Evolutionary conservation across 495 filamentous ascomycete species (phyloP), one percentile per base, ranked within the genome.

Genomic region (Penicillium angulare): DNA sequence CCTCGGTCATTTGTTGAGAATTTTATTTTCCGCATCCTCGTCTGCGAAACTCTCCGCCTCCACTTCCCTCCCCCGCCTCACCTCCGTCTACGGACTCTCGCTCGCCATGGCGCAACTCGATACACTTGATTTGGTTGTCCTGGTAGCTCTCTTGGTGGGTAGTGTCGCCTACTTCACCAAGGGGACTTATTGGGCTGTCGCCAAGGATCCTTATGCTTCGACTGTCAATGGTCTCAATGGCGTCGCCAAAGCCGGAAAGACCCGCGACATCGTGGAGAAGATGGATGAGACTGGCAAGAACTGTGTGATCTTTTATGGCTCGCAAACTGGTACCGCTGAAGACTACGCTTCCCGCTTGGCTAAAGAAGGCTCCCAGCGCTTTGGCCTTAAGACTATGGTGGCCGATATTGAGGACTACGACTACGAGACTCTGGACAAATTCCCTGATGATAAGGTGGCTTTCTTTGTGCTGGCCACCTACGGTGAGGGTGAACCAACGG

Each of bases 381-480:
- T 96, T 61, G 93, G 95, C 18, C 78, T 99, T 39, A 96, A 97
- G 76, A 96, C 93, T 48, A 97, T 99, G 92, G 89, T 95, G 7
- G 93, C 92, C 39, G 95, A 99, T 68, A 75, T 99, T 50, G 93
- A 99, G 71, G 93, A 99, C 51, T 99, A 95, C 67, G 95, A 97
- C 69, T 97, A 85, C 66, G 93, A 97, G 23, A 96, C 92, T 56
- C 80, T 99, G 51, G 95, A 97, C 69, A 75, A 82, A 24, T 85
- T 97, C 61, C 87, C 91, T 17, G 84, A 85, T 45, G 90, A 96
- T 68, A 95, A 96, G 75, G 71, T 97, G 40, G 89, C 88, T 44
- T 84, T 97, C 68, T 97, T 99, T 68, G 90, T 99, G 45, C 77
- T 99, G 43, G 93, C 93, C 21, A 99, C 93, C 29, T 99, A 99